Conservation (phyloP, 2,329 filamentous ascomycete species). For the Neonectria neomacrospora region DNA sequence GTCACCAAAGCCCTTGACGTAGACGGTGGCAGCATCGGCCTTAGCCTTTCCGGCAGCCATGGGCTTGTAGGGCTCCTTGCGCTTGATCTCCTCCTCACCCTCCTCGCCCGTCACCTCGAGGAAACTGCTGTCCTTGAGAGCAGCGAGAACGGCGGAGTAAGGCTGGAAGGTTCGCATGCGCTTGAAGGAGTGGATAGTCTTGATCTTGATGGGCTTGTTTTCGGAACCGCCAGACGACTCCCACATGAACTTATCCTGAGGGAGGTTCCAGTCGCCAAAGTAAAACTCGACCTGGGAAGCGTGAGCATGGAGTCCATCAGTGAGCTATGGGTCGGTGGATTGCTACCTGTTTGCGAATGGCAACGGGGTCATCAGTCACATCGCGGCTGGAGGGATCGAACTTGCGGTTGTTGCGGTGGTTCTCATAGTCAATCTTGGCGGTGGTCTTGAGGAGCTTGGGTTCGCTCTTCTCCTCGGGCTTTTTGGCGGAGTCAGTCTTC, state of each 20-base stretch:
- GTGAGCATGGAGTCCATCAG: slow-evolving; percentile 16
- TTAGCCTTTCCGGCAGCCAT: slow-evolving; percentile 69
- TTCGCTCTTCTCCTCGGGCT: slow-evolving; percentile 36
- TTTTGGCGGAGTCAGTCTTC: slow-evolving; percentile 38
- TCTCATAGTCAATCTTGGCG: slow-evolving; percentile 52
- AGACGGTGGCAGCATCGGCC: slow-evolving; percentile 80
- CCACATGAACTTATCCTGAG: slow-evolving; percentile 88
- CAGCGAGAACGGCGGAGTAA: slow-evolving; percentile 83
- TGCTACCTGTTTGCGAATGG: slow-evolving; percentile 84
- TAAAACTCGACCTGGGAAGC: slow-evolving; percentile 86
- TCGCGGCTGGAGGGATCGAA: slow-evolving; percentile 75
- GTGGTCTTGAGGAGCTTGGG: slow-evolving; percentile 58
- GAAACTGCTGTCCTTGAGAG: slow-evolving; percentile 79
- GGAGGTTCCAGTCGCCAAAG: slow-evolving; percentile 91
- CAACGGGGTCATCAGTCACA: slow-evolving; percentile 79
- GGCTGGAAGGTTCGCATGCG: slow-evolving; percentile 97
- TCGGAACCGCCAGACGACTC: slow-evolving; percentile 78
- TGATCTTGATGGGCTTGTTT: slow-evolving; percentile 84
- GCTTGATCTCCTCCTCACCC: slow-evolving; percentile 76
- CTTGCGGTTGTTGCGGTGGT: slow-evolving; percentile 69
- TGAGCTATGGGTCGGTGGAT: slow-evolving; percentile 5
- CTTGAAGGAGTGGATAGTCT: slow-evolving; percentile 85
- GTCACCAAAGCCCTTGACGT: slow-evolving; percentile 93
- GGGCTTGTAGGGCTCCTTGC: slow-evolving; percentile 77
- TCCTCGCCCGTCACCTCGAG: slow-evolving; percentile 81